Evolutionary conservation across 73 alveolate genomes (phyloP).

Genomic region (Paramecium tetraurelia): DNA sequence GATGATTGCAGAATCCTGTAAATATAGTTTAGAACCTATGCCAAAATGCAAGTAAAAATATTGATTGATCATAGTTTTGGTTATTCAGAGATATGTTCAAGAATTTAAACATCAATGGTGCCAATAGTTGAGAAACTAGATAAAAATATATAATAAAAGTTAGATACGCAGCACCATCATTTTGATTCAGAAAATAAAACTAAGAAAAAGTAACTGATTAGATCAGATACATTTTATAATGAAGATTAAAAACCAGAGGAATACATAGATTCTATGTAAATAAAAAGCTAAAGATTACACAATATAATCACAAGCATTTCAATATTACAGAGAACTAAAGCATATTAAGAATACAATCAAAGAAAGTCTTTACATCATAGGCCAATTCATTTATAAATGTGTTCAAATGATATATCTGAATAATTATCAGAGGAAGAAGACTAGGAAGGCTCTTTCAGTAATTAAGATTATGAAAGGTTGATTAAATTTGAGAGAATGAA

Average conservation of each 20-base stretch:
- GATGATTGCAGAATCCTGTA: background rate
- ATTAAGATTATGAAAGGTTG: background rate
- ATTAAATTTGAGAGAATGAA: background rate
- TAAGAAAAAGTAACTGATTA: background rate
- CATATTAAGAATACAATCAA: background rate
- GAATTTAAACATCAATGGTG: background rate
- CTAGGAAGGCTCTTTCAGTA: background rate
- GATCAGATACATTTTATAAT: background rate
- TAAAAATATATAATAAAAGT: background rate
- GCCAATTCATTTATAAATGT: background rate
- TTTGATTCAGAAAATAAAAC: background rate
- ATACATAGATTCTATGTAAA: background rate
- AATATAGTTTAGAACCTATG: slow-evolving; percentile 17
- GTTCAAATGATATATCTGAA: background rate
- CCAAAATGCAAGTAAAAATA: background rate
- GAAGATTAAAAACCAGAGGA: background rate
- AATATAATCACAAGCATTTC: background rate
- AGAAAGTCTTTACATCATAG: background rate
- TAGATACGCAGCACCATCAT: background rate
- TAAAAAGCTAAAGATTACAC: background rate
- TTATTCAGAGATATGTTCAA: background rate
- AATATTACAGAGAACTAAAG: background rate
- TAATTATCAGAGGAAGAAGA: background rate
- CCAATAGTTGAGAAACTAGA: background rate
- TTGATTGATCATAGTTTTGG: background rate